phyloP scores from a whole-genome alignment of 805 yeast genomes.

The Candida nanaspora region DNA sequence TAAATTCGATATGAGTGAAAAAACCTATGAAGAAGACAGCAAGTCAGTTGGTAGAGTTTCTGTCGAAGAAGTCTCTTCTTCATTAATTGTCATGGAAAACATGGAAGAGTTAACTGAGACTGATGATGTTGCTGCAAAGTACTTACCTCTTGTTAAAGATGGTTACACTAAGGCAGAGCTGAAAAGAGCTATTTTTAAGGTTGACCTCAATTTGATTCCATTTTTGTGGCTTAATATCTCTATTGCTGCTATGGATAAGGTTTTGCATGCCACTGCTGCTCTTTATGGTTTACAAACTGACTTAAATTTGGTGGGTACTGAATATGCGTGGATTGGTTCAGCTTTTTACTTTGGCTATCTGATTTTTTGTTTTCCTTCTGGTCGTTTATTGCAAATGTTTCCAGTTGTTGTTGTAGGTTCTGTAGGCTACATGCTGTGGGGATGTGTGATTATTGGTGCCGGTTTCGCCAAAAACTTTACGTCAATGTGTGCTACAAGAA shows the following conservation, averaged over 20 bases:
- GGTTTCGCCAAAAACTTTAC: constrained; percentile 31
- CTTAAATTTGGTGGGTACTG: constrained; percentile 27
- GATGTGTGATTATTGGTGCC: constrained; percentile 35
- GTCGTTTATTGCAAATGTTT: constrained; percentile 28
- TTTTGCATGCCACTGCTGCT: constrained; percentile 31
- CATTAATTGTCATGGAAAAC: background rate
- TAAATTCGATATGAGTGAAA: too few species aligned
- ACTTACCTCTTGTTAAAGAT: constrained; percentile 10
- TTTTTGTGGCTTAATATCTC: constrained; percentile 41
- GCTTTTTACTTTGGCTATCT: constrained; percentile 30
- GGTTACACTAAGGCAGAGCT: constrained; percentile 15
- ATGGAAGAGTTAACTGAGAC: background rate
- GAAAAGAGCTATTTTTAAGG: constrained; percentile 29
- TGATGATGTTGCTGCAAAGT: constrained; percentile 15
- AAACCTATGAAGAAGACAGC: too few species aligned
- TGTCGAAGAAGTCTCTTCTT: background rate
- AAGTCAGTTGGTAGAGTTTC: background rate
- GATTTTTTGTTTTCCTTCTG: constrained; percentile 28
- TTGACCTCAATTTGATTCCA: constrained; percentile 43
- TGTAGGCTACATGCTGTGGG: constrained; percentile 28
- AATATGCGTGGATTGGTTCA: constrained; percentile 26
- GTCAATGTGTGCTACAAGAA: constrained; percentile 39
- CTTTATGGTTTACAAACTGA: constrained; percentile 31
- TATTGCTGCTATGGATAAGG: constrained; percentile 54
- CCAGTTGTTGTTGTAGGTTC: constrained; percentile 29